These are phyloP conservation scores for Phalaenopsis equestris DNA, from an alignment of 106 monocot genomes.

Conservation along the genomic window DNA sequence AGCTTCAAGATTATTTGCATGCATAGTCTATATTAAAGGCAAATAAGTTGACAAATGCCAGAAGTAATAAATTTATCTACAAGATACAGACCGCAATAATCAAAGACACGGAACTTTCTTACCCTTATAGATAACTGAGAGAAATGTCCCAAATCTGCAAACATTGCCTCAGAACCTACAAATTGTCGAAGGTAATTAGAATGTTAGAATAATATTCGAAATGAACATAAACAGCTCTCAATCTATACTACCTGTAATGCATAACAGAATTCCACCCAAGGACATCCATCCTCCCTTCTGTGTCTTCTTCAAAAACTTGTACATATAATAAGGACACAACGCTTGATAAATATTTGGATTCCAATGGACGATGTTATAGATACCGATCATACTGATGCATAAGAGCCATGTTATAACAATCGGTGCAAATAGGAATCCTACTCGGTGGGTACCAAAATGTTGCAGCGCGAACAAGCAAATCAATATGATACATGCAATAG, in stretches of 20 bases:
- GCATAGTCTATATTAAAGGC: neutral
- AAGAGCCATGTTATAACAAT: constrained; percentile 83
- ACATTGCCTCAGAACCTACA: constrained; percentile 98
- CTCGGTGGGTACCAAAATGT: constrained; percentile 89
- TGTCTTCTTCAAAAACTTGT: constrained; percentile 89
- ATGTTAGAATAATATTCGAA: neutral
- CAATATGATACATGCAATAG: constrained; percentile 69
- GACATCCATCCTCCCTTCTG: constrained; percentile 94
- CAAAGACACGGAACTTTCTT: neutral
- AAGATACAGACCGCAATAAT: neutral
- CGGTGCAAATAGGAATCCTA: constrained; percentile 93
- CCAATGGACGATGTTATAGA: constrained; percentile 87
- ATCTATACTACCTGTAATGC: constrained; percentile 66
- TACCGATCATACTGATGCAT: constrained; percentile 81
- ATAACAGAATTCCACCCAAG: constrained; percentile 87
- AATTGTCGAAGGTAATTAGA: neutral
- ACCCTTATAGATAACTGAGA: constrained; percentile 89
- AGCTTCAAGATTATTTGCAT: neutral
- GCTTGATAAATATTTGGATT: constrained; percentile 86
- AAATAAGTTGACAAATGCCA: neutral
- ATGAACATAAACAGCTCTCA: neutral
- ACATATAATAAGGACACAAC: constrained; percentile 90
- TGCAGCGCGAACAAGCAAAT: constrained; percentile 81
- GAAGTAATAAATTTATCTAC: neutral
- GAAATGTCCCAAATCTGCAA: constrained; percentile 97